These are phyloP conservation scores for Salix viminalis DNA, from an alignment of 345 rosid species.

Conservation along the genomic window DNA sequence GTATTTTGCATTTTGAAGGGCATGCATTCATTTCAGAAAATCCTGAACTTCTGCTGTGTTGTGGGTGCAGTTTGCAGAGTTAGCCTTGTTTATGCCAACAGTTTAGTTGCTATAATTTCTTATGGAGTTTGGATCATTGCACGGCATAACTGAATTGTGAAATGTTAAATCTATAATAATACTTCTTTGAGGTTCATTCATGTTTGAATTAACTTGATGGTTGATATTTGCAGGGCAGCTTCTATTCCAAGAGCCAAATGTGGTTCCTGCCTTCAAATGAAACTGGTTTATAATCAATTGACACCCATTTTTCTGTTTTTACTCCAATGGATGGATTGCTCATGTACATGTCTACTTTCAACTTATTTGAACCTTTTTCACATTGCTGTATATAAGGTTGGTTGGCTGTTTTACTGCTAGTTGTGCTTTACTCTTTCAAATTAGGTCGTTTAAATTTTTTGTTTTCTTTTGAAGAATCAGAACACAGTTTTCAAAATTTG, in stretches of 20 bases:
- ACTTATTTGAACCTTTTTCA: constrained; percentile 20
- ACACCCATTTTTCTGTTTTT: constrained; percentile 25
- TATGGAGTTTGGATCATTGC: neutral
- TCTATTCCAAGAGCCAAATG: constrained; percentile 23
- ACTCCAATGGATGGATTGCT: constrained; percentile 28
- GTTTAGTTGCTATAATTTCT: neutral
- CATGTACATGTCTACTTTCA: constrained; percentile 17
- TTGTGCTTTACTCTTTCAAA: neutral
- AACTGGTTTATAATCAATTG: constrained; percentile 21
- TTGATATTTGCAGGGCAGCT: constrained; percentile 26
- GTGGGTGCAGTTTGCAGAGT: neutral
- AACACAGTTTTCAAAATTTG: neutral
- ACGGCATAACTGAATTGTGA: neutral
- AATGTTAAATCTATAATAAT: neutral
- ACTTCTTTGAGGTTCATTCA: neutral
- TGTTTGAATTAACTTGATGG: neutral
- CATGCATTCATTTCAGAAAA: neutral
- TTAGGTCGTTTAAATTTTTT: neutral
- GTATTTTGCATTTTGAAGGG: neutral
- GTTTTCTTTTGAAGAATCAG: neutral
- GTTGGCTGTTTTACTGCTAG: neutral
- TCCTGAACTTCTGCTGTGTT: neutral
- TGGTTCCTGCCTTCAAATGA: constrained; percentile 30
- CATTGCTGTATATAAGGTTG: constrained; percentile 21
- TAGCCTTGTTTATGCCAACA: neutral